These are phyloP conservation scores for Macrophomina pseudophaseolina DNA, from an alignment of 2,329 filamentous ascomycete species.

Conservation along the genomic window DNA sequence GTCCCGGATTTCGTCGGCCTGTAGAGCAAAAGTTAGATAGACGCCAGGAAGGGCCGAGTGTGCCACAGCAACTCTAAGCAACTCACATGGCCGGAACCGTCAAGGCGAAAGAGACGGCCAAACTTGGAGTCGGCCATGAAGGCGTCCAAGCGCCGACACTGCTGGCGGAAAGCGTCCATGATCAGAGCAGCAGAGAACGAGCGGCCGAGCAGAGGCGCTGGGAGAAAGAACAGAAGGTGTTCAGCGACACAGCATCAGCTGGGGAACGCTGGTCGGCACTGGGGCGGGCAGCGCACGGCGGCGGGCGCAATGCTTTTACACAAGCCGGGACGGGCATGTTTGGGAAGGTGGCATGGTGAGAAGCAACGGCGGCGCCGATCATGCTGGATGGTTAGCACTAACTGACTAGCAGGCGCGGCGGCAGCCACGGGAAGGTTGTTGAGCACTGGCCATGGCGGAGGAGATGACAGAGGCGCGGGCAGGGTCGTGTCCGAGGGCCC, in stretches of 20 bases:
- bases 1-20: conserved; percentile 73
- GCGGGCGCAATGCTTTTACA: conserved; percentile 11
- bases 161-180: conserved; percentile 29
- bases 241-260: background rate
- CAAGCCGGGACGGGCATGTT: background rate
- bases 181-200: background rate
- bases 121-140: conserved; percentile 39
- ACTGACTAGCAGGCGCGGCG: conserved; percentile 18
- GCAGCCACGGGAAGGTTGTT: conserved; percentile 18
- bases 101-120: conserved; percentile 57
- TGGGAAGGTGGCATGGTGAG: background rate
- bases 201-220: no score
- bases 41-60: background rate
- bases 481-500: background rate
- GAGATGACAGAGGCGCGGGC: background rate
- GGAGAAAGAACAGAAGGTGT: background rate
- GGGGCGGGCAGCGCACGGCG: background rate
- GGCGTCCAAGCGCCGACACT: conserved; percentile 27
- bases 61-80: background rate
- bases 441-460: conserved; percentile 1
- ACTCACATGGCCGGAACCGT: conserved; percentile 10
- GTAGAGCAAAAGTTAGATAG: conserved; percentile 16
- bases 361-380: conserved; percentile 5
- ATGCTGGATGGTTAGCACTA: background rate
- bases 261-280: conserved; percentile 3